Base-by-base conservation (phyloP, 1,284 basidiomycete species). In the Cronartium ribicola region DNA sequence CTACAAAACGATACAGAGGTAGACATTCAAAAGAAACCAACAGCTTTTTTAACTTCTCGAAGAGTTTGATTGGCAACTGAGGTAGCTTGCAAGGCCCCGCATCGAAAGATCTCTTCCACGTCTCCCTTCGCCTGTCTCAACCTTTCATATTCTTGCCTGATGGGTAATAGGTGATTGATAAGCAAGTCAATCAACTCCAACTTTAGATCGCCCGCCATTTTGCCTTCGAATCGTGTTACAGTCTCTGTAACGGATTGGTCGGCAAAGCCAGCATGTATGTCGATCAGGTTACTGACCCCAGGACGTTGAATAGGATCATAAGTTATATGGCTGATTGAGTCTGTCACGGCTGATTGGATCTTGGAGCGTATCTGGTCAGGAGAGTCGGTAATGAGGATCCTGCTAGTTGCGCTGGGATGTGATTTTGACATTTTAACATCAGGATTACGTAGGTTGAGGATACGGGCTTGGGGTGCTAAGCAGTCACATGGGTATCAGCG, bases 391-490 rank as follows among this genome's bases (percentile, higher is more conserved):
- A 97, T 84, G 71, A 92, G 83, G 77, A 97, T 92, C 37, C 93
- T 89, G 0, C 92, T 94, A n/a, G 86, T 83, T 0, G 86, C 78
- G 79, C 91, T 88, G 0, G 89, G 89, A 0, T 91, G 86, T 0
- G 94, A 97, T 81, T 97, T 97, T 55, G 93, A 96, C 94, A 98
- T 98, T 82, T 97, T 98, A 10, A 88, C 86, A 0, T 84, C 83
- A 0, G 94, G 91, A 80, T 95, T 90, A 72, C 88, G 88, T 14
- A 98, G 86, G 3, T 92, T 94, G 7, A 95, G 86, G 17, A 84
- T 80, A 10, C 82, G 78, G 37, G 83, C 94, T 84, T 66, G 88
- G 0, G 88, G 86, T 0, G 92, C 93, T 94, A 17, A 10, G 1
- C 17, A 10, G 77, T 22, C 8, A 2, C 10, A 22, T 2, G 13